A percentile compares a stretch with the other conserved stretches of the same genome.
Evolutionary conservation across 257 asterid genomes (phyloP).

Genomic region (Capsicum pubescens): DNA sequence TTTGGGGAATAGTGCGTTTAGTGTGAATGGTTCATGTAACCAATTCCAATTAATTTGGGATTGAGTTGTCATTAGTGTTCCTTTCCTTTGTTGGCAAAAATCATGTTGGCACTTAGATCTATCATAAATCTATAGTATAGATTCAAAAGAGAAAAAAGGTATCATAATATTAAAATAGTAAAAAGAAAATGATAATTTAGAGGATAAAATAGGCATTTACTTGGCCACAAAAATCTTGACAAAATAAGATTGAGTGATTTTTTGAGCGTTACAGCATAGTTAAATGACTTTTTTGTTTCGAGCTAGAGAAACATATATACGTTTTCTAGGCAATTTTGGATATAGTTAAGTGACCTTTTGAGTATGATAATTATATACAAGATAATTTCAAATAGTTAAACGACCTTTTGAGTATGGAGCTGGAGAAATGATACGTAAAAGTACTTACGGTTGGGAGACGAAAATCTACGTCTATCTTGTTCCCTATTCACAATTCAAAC

Average conservation of each 20-base stretch:
- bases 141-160: neutral
- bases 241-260: too few relatives aligned
- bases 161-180: neutral
- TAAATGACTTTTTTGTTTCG: too few relatives aligned
- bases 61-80: neutral
- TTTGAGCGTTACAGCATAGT: too few relatives aligned
- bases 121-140: neutral
- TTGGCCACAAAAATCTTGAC: neutral
- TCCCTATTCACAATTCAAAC: neutral
- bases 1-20: neutral
- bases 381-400: neutral
- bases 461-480: neutral
- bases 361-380: neutral
- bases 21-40: constrained; percentile 5
- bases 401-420: neutral
- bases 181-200: neutral
- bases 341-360: too few relatives aligned
- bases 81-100: neutral
- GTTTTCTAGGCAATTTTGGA: neutral
- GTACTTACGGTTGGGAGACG: neutral
- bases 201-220: neutral
- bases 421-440: neutral
- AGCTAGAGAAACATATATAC: too few relatives aligned
- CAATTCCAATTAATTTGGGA: neutral
- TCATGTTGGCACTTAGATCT: neutral